Percentiles rank a stretch among this genome's conserved stretches.
Conservation (phyloP, 2,329 filamentous ascomycete species). For the Trichoderma hamatum region DNA sequence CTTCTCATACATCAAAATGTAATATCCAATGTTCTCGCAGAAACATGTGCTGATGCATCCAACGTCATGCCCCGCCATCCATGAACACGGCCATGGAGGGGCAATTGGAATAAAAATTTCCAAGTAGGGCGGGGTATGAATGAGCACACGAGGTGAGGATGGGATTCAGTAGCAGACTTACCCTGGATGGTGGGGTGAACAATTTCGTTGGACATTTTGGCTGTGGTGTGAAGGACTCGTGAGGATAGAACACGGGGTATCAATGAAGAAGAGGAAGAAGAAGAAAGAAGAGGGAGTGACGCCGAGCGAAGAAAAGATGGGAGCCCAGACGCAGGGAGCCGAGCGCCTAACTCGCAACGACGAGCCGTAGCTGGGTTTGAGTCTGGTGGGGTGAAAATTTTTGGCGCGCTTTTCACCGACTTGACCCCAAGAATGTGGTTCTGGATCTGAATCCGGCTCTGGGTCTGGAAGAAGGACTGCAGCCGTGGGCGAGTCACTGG, state of each 20-base stretch:
- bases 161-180: conserved; percentile 43
- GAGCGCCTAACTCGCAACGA: conserved; percentile 9
- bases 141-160: neutral
- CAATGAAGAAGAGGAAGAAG: neutral
- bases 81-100: conserved; percentile 27
- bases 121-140: conserved; percentile 30
- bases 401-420: conserved; percentile 23
- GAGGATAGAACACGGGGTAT: conserved; percentile 25
- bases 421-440: neutral
- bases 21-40: neutral
- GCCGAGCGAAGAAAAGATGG: conserved; percentile 1
- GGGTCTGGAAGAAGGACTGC: neutral
- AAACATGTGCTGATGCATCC: neutral
- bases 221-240: conserved; percentile 18
- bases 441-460: neutral
- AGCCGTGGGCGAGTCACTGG: neutral
- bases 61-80: neutral
- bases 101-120: conserved; percentile 25
- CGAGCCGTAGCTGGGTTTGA: conserved; percentile 6
- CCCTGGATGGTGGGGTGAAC: conserved; percentile 77
- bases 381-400: conserved; percentile 32
- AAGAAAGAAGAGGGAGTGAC: neutral
- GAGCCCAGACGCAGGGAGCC: conserved; percentile 5
- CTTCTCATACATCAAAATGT: neutral
- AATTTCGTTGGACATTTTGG: conserved; percentile 67